Conservation (phyloP, 176 grass and related monocot genomes). For the Oryza brachyantha region DNA sequence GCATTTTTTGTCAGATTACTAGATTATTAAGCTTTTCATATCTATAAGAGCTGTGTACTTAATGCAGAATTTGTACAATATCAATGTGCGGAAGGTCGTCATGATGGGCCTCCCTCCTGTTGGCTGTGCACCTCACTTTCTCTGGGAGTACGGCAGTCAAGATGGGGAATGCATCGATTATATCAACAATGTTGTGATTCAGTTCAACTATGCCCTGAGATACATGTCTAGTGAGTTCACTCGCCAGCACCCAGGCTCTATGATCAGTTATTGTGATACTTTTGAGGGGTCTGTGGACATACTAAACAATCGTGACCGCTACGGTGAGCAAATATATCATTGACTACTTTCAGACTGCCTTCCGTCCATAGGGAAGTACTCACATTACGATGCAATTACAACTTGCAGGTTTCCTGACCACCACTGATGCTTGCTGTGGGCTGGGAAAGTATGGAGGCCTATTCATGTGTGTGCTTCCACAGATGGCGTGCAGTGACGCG, state of each 20-base stretch:
- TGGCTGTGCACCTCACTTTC: conserved; percentile 75
- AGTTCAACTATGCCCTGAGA: conserved; percentile 73
- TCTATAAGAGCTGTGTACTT: neutral
- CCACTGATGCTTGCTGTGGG: conserved; percentile 76
- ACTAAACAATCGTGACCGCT: conserved; percentile 52
- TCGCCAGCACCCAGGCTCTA: conserved; percentile 50
- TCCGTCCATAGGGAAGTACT: neutral
- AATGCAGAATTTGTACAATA: conserved; percentile 68
- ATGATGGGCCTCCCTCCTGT: conserved; percentile 76
- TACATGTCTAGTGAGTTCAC: conserved; percentile 63
- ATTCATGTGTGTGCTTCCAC: conserved; percentile 77
- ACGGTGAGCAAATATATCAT: conserved; percentile 49
- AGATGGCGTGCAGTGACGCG: conserved; percentile 79
- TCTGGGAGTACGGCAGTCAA: conserved; percentile 67
- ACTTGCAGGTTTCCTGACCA: conserved; percentile 59
- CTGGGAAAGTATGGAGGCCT: conserved; percentile 71
- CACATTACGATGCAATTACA: neutral
- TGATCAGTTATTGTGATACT: conserved; percentile 67
- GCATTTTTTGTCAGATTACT: neutral
- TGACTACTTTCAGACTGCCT: conserved; percentile 15
- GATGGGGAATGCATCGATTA: conserved; percentile 65
- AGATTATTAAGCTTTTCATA: neutral
- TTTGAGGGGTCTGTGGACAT: conserved; percentile 82
- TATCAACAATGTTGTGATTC: conserved; percentile 64
- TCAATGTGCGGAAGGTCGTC: conserved; percentile 59